A percentile compares a stretch with the other conserved stretches of the same genome.
phyloP scores from a whole-genome alignment of 176 grass and related monocot genomes.

The Dendrocalamus sinicus region DNA sequence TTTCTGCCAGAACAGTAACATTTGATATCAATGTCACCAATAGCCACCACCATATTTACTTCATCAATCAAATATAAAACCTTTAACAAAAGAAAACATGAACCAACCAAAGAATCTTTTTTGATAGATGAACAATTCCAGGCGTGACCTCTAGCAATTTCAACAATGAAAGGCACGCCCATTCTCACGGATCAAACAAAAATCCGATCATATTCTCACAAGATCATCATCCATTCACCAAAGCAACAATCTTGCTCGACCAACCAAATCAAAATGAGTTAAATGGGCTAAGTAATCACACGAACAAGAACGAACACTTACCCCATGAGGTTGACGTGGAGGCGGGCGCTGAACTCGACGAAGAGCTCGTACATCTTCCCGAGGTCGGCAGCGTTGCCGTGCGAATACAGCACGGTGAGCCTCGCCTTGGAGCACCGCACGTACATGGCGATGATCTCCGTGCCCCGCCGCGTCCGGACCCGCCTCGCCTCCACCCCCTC shows the following conservation, averaged over 20 bases:
- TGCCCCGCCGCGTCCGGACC: slow-evolving; percentile 64
- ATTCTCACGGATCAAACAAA: background rate
- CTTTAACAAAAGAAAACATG: too few species aligned
- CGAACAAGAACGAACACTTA: slow-evolving; percentile 40
- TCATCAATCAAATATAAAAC: too few species aligned
- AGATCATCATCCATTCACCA: slow-evolving; percentile 2
- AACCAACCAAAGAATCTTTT: too few species aligned
- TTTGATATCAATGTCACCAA: background rate
- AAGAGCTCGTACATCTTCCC: slow-evolving; percentile 79
- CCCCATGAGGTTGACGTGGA: slow-evolving; percentile 88
- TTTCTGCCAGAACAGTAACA: background rate
- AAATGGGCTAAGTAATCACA: background rate
- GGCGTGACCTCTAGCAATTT: too few species aligned
- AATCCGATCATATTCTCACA: background rate
- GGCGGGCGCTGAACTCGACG: slow-evolving; percentile 68
- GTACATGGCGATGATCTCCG: slow-evolving; percentile 76
- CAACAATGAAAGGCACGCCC: too few species aligned
- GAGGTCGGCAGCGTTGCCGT: slow-evolving; percentile 92
- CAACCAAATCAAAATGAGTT: slow-evolving; percentile 27
- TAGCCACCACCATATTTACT: too few species aligned
- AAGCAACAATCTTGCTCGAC: slow-evolving; percentile 6
- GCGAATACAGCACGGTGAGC: slow-evolving; percentile 85
- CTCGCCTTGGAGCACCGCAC: slow-evolving; percentile 61
- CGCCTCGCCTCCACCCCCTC: slow-evolving; percentile 72
- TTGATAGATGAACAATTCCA: too few species aligned